Base-by-base conservation (phyloP, 129 eudicot genomes). In the Heracleum sosnowskyi region DNA sequence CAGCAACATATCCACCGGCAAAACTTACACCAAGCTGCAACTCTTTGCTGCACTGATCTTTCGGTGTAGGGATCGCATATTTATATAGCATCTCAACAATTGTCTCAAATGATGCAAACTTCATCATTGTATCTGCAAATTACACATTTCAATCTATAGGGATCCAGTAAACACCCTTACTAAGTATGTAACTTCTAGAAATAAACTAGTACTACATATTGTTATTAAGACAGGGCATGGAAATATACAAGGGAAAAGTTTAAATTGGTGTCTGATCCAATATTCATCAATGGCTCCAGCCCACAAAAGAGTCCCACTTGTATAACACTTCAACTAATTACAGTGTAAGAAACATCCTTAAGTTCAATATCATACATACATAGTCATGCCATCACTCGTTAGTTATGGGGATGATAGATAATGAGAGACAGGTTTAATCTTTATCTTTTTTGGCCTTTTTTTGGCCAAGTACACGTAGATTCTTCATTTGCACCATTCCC, bases 1-100 rank as follows among this genome's bases (percentile, higher is more conserved):
- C 98, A 76, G 98, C 98, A 13, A 92, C 87, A 46, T 92, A 92
- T 83, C 97, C 97, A 77, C 97, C 97, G 24, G 92, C 96, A 78
- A 93, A 93, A 78, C 98, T 93, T 75, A 93, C 94, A 76, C 96
- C 98, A 78, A 93, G 98, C 82, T 93, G 98, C 74, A 89, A 51
- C 41, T 70, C 7, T 80, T 89, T 93, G 88, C 98, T 93, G 88
- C 98, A 93, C 77, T 93, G 88, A 13, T 84, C 87, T 74, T 93
- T 93, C 34, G 96, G 96, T 74, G 70, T 79, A 9, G 98, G 98
- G 68, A 93, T 87, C 26, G 89, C 96, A 78, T 90, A 83, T 84
- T 87, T 93, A 90, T 93, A 93, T 42, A 93, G 76, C 71, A 83
- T 80, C 82, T 93, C 98, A 81, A 93, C 98, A 73, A 90, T 93